Base-by-base conservation (phyloP, 768 basidiomycete species). In the Lactarius sp. region DNA sequence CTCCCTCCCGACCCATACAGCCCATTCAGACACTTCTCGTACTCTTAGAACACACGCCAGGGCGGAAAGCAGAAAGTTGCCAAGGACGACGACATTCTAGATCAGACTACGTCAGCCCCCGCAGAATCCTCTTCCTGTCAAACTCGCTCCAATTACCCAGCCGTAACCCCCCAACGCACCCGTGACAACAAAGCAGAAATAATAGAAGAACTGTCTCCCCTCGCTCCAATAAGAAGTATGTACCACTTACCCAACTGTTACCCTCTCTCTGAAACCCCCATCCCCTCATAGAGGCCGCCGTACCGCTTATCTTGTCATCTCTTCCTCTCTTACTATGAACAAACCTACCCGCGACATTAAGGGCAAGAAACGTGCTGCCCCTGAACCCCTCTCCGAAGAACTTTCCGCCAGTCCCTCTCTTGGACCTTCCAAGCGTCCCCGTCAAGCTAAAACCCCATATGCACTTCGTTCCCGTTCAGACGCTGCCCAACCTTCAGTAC, bases 361-460 rank as follows among this genome's bases (percentile, higher is more conserved):
- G 76, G 94, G 93, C 62, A 97, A 97, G 85, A 96, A 95, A 78
- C 88, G 92, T 70, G 93, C 92, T 44, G 83, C 80, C 37, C 87
- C 88, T 52, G 89, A 92, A 76, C 75, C 78, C 39, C 76, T 75
- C 68, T 84, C 84, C 50, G 88, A 88, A 75, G 85, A 88, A 73
- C 88, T 71, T 54, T 74, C 78, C 69, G 77, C 78, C 52, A 66
- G 75, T 50, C 69, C 77, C 64, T 62, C 69, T 36, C 71, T 76
- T 31, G 77, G 83, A 34, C 79, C 85, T 58, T 78, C 78, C 61
- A 90, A 91, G 76, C 88, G 85, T 69, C 78, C 79, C 54, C 82
- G 80, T 76, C 84, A 80, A 52, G 75, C 79, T 57, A 73, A 66
- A 39, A 70, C 68, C 66, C 77, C 82, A 65, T 89, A 89, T 74